Conservation (phyloP, 23 red algal species). For the Chondrus crispus region DNA sequence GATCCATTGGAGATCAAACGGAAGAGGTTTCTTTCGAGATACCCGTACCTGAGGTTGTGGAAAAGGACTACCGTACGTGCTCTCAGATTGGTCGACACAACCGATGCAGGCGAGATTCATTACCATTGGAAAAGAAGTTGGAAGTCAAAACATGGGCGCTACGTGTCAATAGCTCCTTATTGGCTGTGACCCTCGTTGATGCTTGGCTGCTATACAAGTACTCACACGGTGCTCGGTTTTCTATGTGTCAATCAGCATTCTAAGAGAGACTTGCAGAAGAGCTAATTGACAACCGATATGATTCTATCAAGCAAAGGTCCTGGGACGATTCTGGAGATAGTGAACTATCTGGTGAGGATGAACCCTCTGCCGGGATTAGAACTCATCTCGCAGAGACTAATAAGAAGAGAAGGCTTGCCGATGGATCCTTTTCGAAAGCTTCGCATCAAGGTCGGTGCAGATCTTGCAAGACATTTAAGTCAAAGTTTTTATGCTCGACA, state of each 20-base stretch:
- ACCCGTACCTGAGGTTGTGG: not conserved
- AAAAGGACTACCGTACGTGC: not conserved
- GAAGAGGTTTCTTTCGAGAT: not conserved
- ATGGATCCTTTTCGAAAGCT: not conserved
- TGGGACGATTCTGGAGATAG: no score
- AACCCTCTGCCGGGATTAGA: not conserved
- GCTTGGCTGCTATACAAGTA: constrained; percentile 16
- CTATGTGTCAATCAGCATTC: no score
- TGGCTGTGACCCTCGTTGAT: not conserved
- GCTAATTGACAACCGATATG: no score
- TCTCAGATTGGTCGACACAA: constrained; percentile 18
- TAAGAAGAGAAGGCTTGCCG: not conserved
- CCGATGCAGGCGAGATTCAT: constrained; percentile 2
- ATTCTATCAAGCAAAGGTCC: no score
- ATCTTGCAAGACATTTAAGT: not conserved
- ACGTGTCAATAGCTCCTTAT: not conserved
- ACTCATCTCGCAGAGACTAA: not conserved
- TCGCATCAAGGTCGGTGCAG: not conserved
- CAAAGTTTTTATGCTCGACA: not conserved
- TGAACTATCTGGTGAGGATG: not conserved
- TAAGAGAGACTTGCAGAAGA: no score
- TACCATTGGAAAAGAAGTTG: not conserved
- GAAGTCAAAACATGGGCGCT: not conserved
- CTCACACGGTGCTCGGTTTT: no score
- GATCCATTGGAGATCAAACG: not conserved